Evolutionary conservation across 768 basidiomycete genomes (phyloP), one percentile per base, ranked within the genome.

Genomic region (Tulasnella sp.): DNA sequence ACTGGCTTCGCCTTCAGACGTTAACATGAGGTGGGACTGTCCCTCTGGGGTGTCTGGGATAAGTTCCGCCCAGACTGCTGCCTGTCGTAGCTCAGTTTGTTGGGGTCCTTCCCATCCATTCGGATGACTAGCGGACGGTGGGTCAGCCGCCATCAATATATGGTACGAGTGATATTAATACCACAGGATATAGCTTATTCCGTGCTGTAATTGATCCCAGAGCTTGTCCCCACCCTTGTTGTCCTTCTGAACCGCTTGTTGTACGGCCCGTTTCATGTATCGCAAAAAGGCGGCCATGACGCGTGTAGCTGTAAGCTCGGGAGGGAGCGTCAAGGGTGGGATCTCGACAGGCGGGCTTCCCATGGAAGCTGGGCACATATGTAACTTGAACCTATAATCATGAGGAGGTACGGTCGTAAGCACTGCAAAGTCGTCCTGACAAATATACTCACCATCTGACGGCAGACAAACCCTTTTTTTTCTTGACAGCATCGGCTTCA

Each of bases 1-100:
- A 64, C 73, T 74, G 0, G 77, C 77, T 63, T 79, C 78, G 31
- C 76, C 77, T 57, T 79, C 78, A 0, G 74, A 72, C 11, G 78
- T 72, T 23, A 77, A 74, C 21, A 67, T 67, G 17, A 78, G 64
- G 11, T 71, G 70, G 37, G 64, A 49, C 57, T 70, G 69, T 0
- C 72, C 76, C 19, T 62, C 65, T 15, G 62, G 57, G 4, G 65
- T 69, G 60, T 72, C 69, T 0, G 70, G 69, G 3, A 77, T 63
- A 1, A 77, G 65, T 7, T 69, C 68, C 5, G 74, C 76, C 41
- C 66, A 50, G 12, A 75, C 64, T 0, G 74, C 74, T 12, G 77
- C 76, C 14, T 66, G 67, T 39, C 76, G 67, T 60, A 77, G 73
- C 48, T 73, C 69, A 2, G 62, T 60, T 61, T 77, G 76, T 45